phyloP scores from a whole-genome alignment of 129 eudicot genomes.

The Escallonia herrerae region DNA sequence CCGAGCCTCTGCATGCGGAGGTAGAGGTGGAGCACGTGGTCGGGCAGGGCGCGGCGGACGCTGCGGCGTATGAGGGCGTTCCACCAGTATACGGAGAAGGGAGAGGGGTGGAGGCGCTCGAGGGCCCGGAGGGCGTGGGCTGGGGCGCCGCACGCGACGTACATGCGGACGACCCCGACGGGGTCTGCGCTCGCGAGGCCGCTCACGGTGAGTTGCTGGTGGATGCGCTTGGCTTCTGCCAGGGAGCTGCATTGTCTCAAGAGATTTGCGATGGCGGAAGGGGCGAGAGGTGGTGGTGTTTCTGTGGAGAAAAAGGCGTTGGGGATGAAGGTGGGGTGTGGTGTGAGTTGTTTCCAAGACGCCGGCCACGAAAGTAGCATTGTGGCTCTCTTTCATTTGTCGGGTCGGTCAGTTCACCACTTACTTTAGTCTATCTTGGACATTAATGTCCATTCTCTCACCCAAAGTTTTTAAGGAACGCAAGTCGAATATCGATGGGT shows the following conservation, averaged over 20 bases:
- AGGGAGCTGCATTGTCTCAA: constrained; percentile 23
- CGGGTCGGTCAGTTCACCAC: no score
- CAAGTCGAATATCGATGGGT: no score
- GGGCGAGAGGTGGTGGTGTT: neutral
- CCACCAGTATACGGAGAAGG: constrained; percentile 44
- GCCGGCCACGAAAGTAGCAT: no score
- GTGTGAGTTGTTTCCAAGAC: no score
- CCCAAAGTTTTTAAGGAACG: no score
- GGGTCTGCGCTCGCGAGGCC: constrained; percentile 28
- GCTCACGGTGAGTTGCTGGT: constrained; percentile 35
- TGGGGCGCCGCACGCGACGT: constrained; percentile 32
- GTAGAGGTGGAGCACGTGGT: constrained; percentile 29
- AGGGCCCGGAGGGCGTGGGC: constrained; percentile 32
- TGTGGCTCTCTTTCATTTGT: no score
- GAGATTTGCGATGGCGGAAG: neutral
- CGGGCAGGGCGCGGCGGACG: constrained; percentile 11
- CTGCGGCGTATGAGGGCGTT: constrained; percentile 38
- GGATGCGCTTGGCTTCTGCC: constrained; percentile 24
- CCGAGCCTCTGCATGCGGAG: constrained; percentile 33
- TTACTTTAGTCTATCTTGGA: no score
- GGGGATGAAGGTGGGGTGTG: neutral
- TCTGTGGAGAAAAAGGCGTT: neutral
- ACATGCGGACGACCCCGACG: constrained; percentile 17
- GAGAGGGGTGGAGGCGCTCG: constrained; percentile 29
- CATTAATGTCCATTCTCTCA: no score